Base-by-base conservation (phyloP, 495 filamentous ascomycete genomes). In the Penicillium malachiteum region DNA sequence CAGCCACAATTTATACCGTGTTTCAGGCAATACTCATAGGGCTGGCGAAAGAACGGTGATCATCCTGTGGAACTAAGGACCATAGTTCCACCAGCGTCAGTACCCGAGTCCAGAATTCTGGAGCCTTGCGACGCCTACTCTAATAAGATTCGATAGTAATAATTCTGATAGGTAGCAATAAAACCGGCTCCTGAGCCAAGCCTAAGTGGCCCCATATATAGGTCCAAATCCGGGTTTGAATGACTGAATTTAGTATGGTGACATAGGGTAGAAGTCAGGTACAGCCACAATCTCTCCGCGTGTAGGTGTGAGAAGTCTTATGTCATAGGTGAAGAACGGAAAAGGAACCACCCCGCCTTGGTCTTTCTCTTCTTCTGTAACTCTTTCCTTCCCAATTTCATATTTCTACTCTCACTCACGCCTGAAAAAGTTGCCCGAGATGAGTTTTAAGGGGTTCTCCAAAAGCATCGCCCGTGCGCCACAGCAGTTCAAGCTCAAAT, bases 361-460 rank as follows among this genome's bases (percentile, higher is more conserved):
- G 45, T 45, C 35, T 52, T 56, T 38, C 26, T 48, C 48, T 45
- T 37, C 43, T 26, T 26, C 21, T 26, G 21, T 26, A 2, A 26
- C 21, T 26, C 21, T 52, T 45, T 35, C 30, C 49, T 42, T 39
- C 39, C 47, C 50, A 33, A 57, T 44, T 50, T 46, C 54, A 48
- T 55, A 35, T 42, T 46, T 30, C 38, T 42, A 52, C 12, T 34
- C 54, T 44, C 60, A 44, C 7, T 43, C 40, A 43, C 11, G 3
- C 14, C 40, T 43, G 6, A n/a, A 21, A 44, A 3, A 21, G 26
- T 14, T 6, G 5, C 9, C 49, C 53, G 70, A 63, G 48, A 98
- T 98, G 94, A 97, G 93, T 84, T 92, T 96, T 78, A 93, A 92
- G 77, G 94, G 94, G 58, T 89, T 98, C 67, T 84, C 87, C 74